These are phyloP conservation scores for Coniella lustricola DNA, from an alignment of 2,329 filamentous ascomycete species.

Conservation along the genomic window DNA sequence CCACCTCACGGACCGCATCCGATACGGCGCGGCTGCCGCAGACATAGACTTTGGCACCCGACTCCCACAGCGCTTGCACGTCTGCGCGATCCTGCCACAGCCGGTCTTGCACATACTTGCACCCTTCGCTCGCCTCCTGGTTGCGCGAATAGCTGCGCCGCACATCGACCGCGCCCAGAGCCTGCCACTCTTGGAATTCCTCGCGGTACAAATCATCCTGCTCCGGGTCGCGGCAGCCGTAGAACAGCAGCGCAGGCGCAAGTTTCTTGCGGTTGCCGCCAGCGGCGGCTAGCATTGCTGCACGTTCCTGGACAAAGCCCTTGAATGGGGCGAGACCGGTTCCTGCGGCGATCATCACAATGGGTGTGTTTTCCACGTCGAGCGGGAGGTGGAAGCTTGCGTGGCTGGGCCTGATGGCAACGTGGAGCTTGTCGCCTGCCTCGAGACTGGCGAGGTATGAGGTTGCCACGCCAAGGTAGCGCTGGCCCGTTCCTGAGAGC, in stretches of 20 bases:
- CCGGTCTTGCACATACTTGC: conserved; percentile 38
- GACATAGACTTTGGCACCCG: conserved; percentile 48
- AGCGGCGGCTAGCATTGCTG: conserved; percentile 38
- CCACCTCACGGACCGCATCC: conserved; percentile 31
- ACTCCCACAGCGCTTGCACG: conserved; percentile 28
- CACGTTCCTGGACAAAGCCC: conserved; percentile 56
- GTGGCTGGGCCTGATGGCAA: conserved; percentile 42
- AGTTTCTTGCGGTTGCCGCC: conserved; percentile 37
- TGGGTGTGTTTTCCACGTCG: conserved; percentile 36
- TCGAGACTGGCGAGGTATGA: conserved; percentile 45
- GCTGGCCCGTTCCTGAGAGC: conserved; percentile 37
- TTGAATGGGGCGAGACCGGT: conserved; percentile 55
- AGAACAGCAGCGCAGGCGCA: conserved; percentile 57
- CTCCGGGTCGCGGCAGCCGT: conserved; percentile 51
- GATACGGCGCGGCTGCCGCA: conserved; percentile 47
- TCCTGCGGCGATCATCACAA: conserved; percentile 45
- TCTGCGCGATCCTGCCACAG: conserved; percentile 35
- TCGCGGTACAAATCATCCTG: conserved; percentile 54
- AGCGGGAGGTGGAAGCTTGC: conserved; percentile 41
- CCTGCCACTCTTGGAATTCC: conserved; percentile 53
- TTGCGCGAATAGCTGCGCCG: conserved; percentile 50
- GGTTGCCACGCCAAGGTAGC: conserved; percentile 50
- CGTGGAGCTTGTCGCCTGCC: conserved; percentile 34
- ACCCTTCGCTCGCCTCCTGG: conserved; percentile 35
- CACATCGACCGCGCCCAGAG: conserved; percentile 52